Percentiles rank a stretch among this genome's conserved stretches.
These are phyloP conservation scores for Patellifolia procumbens DNA, from an alignment of 179 eudicot species.

Conservation along the genomic window DNA sequence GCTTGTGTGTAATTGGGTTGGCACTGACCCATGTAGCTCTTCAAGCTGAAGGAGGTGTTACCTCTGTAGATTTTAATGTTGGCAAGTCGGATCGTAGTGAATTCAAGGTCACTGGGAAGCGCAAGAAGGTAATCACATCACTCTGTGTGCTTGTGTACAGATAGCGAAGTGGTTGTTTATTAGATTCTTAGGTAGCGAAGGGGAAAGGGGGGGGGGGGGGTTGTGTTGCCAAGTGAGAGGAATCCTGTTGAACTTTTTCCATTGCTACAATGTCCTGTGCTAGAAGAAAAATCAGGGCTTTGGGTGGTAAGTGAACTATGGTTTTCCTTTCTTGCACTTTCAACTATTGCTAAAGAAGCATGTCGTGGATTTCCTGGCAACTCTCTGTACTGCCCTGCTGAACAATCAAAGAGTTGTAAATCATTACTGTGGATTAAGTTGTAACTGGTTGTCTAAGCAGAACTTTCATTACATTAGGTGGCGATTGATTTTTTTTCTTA, in stretches of 20 bases:
- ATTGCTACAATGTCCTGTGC: neutral
- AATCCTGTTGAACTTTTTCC: neutral
- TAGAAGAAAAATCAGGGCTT: neutral
- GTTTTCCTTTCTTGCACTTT: neutral
- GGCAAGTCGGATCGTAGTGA: slow-evolving; percentile 91
- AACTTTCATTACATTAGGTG: neutral
- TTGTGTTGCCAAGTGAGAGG: too few relatives aligned
- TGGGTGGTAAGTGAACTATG: neutral
- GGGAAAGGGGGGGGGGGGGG: neutral
- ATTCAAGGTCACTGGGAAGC: slow-evolving; percentile 86
- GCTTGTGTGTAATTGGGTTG: slow-evolving; percentile 89
- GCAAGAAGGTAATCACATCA: slow-evolving; percentile 63
- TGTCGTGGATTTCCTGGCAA: neutral
- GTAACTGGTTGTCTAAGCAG: neutral
- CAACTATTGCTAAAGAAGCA: too few relatives aligned
- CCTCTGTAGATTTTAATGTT: slow-evolving; percentile 85
- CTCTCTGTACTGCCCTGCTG: neutral
- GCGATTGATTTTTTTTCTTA: neutral
- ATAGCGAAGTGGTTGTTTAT: too few relatives aligned
- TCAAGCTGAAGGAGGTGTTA: slow-evolving; percentile 73
- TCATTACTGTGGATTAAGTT: neutral
- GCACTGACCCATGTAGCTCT: slow-evolving; percentile 79
- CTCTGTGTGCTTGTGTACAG: too few relatives aligned
- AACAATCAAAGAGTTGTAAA: neutral
- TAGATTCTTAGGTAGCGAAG: neutral